A percentile compares a stretch with the other conserved stretches of the same genome.
Evolutionary conservation across 1,284 basidiomycete genomes (phyloP).

Genomic region (Ceratobasidium sp.): DNA sequence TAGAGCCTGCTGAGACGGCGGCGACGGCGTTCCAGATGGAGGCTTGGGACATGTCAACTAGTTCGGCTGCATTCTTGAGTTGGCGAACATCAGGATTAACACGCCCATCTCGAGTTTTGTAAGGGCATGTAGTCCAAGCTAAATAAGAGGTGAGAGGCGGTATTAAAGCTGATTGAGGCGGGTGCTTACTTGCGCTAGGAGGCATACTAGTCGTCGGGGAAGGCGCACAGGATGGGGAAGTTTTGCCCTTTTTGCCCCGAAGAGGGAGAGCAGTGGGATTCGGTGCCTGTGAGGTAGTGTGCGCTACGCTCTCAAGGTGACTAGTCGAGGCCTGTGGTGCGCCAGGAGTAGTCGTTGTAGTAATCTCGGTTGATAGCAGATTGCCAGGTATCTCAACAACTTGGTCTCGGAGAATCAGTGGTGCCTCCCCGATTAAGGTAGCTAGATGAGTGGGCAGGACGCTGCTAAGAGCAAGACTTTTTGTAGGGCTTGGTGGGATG

Average conservation of each 20-base stretch:
- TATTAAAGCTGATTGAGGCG: neutral
- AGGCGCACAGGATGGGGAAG: constrained; percentile 57
- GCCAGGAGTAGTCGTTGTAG: no score
- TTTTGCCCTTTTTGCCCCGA: constrained; percentile 8
- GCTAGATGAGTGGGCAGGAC: no score
- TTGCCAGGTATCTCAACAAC: no score
- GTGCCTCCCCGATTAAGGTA: no score
- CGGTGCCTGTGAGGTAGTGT: no score
- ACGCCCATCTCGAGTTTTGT: constrained; percentile 68
- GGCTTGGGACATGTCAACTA: constrained; percentile 69
- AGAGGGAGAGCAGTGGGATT: constrained; percentile 2
- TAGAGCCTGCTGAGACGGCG: constrained; percentile 63
- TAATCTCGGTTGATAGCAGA: no score
- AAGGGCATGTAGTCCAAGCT: constrained; percentile 71
- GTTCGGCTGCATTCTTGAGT: constrained; percentile 68
- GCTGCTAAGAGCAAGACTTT: no score
- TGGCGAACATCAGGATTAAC: constrained; percentile 75
- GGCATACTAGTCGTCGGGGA: constrained; percentile 62
- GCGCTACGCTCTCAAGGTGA: no score
- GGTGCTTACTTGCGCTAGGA: constrained; percentile 51
- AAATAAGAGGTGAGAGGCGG: neutral
- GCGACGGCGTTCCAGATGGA: constrained; percentile 74
- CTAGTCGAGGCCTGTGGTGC: no score
- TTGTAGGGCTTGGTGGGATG: no score
- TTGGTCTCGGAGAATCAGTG: no score